Conservation (phyloP, 768 basidiomycete species). For the Panus rudis region DNA sequence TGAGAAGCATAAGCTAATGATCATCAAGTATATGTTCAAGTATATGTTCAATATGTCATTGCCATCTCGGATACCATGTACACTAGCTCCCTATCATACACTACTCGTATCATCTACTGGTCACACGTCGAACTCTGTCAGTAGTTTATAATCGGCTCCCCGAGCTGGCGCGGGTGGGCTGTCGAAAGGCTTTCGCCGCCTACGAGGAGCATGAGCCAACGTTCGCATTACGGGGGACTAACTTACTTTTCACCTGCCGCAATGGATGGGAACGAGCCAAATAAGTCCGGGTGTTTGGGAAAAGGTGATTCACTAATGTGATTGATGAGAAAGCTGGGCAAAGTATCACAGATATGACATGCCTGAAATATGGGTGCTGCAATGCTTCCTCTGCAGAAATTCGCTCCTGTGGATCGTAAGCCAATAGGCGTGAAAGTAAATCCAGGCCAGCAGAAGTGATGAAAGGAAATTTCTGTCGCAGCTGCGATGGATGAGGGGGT, state of each 20-base stretch:
- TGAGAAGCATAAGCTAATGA: too few relatives aligned
- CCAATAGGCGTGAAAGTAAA: conserved; percentile 70
- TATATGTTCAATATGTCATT: background rate
- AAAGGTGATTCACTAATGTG: conserved; percentile 75
- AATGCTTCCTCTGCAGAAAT: conserved; percentile 88
- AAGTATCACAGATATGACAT: conserved; percentile 16
- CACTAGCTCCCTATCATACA: background rate
- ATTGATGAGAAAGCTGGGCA: background rate
- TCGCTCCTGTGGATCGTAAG: conserved; percentile 83
- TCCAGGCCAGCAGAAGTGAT: conserved; percentile 81
- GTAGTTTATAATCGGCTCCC: conserved; percentile 57
- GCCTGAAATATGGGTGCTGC: conserved; percentile 90
- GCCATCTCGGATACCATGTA: too few relatives aligned
- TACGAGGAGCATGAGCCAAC: conserved; percentile 22
- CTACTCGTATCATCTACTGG: background rate
- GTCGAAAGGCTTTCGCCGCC: conserved; percentile 70
- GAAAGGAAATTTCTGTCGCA: conserved; percentile 83
- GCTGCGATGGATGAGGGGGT: conserved; percentile 63
- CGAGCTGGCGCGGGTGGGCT: conserved; percentile 78
- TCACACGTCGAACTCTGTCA: conserved; percentile 56
- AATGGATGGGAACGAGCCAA: conserved; percentile 91
- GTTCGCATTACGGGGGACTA: background rate
- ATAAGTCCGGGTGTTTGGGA: conserved; percentile 94
- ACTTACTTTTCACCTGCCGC: conserved; percentile 93
- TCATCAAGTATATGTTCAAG: background rate